Base-by-base conservation (phyloP, 2,329 filamentous ascomycete species). In the Rhexocercosporidium sp. region DNA sequence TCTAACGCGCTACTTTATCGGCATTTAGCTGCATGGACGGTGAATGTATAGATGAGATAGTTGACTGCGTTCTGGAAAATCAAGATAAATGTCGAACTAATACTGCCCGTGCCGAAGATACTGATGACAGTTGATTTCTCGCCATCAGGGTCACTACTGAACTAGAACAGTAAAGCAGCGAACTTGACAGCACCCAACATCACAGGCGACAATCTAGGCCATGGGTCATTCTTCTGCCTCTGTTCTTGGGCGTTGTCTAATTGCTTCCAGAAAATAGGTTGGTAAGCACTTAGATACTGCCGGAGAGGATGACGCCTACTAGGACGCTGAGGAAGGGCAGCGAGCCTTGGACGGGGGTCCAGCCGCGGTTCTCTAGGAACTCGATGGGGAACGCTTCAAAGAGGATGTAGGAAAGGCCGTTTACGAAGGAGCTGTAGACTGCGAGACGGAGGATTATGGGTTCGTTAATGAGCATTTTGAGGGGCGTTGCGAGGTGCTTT, bases 401-500 rank as follows among this genome's bases (percentile, higher is more conserved):
- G 78, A 86, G 86, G 53, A 78, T 81, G 68, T 84, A 87, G 0
- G 86, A 77, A 0, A 84, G 83, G 4, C 82, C 84, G 64, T 86
- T 87, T 62, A 82, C 81, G 71, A 81, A 83, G 0, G 84, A 78
- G 0, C 83, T 79, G 70, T 86, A 87, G 0, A 87, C 72, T 49
- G 81, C 82, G 44, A 82, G 76, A 86, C 12, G n/a, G n/a, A 84
- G 83, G 1, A 90, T 84, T 44, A 91, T 89, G 2, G 88, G 88
- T 71, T 91, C n/a, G n/a, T n/a, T n/a, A n/a, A n/a, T n/a, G n/a
- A n/a, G n/a, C n/a, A n/a, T 89, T 53, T 83, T 81, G 0, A 88
- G 20, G 0, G 87, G 87, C 1, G 62, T 59, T 11, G 70, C 44
- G 3, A 74, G 54, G 59, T 74, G 63, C n/a, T 62, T 73, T n/a